Evolutionary conservation across 768 basidiomycete species (phyloP).

Genomic region (Xerocomus spinulosus): DNA sequence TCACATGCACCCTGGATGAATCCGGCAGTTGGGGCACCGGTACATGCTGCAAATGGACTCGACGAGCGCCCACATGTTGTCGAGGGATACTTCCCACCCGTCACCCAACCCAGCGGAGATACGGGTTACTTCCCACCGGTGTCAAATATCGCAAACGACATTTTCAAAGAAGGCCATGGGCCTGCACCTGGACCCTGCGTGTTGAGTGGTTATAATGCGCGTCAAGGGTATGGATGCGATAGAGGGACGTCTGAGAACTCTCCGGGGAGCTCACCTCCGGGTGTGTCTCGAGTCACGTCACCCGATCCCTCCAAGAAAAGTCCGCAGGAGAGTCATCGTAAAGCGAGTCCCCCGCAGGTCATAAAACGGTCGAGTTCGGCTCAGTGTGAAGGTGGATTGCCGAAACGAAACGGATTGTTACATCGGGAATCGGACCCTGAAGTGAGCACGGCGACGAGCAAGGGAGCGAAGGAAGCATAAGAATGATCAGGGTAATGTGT

Average conservation of each 20-base stretch:
- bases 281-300: conserved; percentile 3
- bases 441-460: conserved; percentile 19
- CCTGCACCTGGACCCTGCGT: background rate
- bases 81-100: conserved; percentile 44
- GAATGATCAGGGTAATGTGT: conserved; percentile 7
- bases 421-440: conserved; percentile 32
- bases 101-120: conserved; percentile 20
- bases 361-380: conserved; percentile 30
- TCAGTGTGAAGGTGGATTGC: conserved; percentile 22
- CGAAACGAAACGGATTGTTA: conserved; percentile 25
- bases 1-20: conserved; percentile 53
- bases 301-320: conserved; percentile 5
- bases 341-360: conserved; percentile 14
- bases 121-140: conserved; percentile 43
- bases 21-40: conserved; percentile 60
- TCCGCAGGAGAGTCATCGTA: conserved; percentile 15
- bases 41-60: conserved; percentile 28
- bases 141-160: conserved; percentile 33
- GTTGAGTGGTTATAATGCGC: background rate
- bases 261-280: conserved; percentile 7
- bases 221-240: background rate
- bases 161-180: conserved; percentile 27
- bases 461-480: conserved; percentile 24
- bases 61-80: conserved; percentile 11
- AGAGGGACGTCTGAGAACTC: conserved; percentile 6